Evolutionary conservation across 208 protist species (phyloP), one percentile per base, ranked within the genome.

Genomic region (Trypanosoma melophagium): DNA sequence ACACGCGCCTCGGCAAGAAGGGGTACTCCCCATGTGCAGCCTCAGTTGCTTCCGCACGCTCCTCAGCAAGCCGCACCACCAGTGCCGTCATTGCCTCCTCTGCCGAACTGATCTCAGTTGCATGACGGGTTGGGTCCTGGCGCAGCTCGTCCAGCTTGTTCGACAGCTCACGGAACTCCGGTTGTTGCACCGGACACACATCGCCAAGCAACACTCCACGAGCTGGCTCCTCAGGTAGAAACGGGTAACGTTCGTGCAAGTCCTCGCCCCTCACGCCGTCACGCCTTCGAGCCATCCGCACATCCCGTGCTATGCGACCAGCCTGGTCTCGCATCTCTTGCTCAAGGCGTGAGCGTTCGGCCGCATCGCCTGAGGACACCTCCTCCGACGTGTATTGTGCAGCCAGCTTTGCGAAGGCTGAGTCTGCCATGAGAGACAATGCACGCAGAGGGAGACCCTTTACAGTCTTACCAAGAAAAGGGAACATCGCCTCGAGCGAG

Each of bases 201-300:
- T 69, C 59, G 8, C 51, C 61, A 4, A 79, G 68, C 2, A 53
- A 16, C 13, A 72, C 52, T 17, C 68, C 74, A 52, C 22, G 61
- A 35, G 60, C 74, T 13, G 68, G 66, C 56, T 69, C 61, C 17
- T 60, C 51, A 14, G 71, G 71, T 10, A 82, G 54, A 56, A 74
- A 82, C 50, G 77, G 67, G 58, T 76, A 82, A 0, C 77, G 77
- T 53, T 78, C 77, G 25, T 51, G 59, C 16, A 82, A 25, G 63
- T 82, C 77, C 21, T 66, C 64, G 21, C 52, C 61, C 10, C 64
- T 70, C 10, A 81, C 51, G 16, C 56, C 45, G 12, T 44, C 49
- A 38, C 62, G 49, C 28, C 54, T 65, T 9, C 66, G 1, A 35
- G 51, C 51, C 7, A 71, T 55, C 14, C 35, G 44, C 8, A 71